phyloP scores from a whole-genome alignment of 768 basidiomycete species.

The Tubosaeta sp. region DNA sequence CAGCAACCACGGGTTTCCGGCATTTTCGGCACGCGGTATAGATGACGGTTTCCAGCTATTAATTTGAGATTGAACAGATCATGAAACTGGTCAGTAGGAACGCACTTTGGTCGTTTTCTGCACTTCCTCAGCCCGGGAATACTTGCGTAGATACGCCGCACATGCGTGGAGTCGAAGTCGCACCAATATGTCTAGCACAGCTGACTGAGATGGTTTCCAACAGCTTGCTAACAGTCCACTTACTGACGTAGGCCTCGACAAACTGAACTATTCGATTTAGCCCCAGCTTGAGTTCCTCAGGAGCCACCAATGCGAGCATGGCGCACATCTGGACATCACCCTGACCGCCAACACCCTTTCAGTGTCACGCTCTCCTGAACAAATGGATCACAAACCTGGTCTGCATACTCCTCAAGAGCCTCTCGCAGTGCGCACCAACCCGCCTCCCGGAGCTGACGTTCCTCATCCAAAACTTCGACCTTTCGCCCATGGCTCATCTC shows the following conservation, averaged over 20 bases:
- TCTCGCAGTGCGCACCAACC: slow-evolving; percentile 55
- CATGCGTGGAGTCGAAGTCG: slow-evolving; percentile 58
- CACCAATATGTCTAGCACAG: slow-evolving; percentile 52
- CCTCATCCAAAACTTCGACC: slow-evolving; percentile 40
- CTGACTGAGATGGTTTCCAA: not conserved
- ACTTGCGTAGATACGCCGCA: slow-evolving; percentile 75
- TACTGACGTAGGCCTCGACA: slow-evolving; percentile 72
- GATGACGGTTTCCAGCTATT: slow-evolving; percentile 65
- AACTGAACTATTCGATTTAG: slow-evolving; percentile 45
- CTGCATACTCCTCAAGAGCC: slow-evolving; percentile 57
- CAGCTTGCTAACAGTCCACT: slow-evolving; percentile 11
- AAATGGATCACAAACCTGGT: slow-evolving; percentile 42
- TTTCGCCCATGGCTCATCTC: slow-evolving; percentile 23
- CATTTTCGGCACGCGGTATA: slow-evolving; percentile 69
- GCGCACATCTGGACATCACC: slow-evolving; percentile 82
- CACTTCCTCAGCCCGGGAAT: slow-evolving; percentile 48
- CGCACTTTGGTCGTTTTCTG: slow-evolving; percentile 51
- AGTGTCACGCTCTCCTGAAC: not conserved
- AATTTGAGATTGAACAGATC: not conserved
- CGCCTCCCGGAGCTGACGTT: slow-evolving; percentile 46
- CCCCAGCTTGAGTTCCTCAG: slow-evolving; percentile 51
- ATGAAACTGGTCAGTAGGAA: not conserved
- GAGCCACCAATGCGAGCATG: slow-evolving; percentile 60
- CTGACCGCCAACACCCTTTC: slow-evolving; percentile 32
- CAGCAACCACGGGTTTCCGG: slow-evolving; percentile 51